Evolutionary conservation across 345 rosid genomes (phyloP).

Genomic region (Hypericum androsaemum): DNA sequence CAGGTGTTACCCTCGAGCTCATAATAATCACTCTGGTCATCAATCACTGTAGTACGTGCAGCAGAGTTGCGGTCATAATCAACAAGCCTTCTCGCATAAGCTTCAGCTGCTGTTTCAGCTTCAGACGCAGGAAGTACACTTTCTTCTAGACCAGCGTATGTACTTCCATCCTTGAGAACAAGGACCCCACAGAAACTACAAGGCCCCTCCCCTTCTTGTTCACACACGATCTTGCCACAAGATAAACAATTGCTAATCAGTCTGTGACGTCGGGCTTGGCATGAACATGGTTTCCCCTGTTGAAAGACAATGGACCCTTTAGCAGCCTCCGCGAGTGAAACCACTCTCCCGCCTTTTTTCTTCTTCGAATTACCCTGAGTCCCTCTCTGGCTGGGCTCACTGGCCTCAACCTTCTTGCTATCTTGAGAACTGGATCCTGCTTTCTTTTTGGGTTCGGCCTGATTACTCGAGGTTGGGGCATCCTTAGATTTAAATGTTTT

Average conservation of each 20-base stretch:
- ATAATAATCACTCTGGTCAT: constrained; percentile 95
- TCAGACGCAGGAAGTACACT: constrained; percentile 53
- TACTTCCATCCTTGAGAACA: constrained; percentile 75
- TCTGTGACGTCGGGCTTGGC: constrained; percentile 81
- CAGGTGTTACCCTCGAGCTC: constrained; percentile 88
- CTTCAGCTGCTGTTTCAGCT: constrained; percentile 81
- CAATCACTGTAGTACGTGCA: constrained; percentile 85
- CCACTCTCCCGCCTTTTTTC: constrained; percentile 76
- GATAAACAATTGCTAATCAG: constrained; percentile 90
- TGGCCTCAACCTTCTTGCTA: constrained; percentile 8
- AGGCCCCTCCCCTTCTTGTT: constrained; percentile 97
- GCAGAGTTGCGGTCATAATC: constrained; percentile 89
- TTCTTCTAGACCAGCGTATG: constrained; percentile 73
- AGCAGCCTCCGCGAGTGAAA: constrained; percentile 90
- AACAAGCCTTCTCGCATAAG: constrained; percentile 81
- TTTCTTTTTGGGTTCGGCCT: constrained; percentile 23
- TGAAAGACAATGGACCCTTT: constrained; percentile 90
- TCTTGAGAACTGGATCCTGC: background rate
- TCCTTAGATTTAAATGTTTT: constrained; percentile 46
- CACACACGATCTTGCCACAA: constrained; percentile 94
- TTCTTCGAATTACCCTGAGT: constrained; percentile 48
- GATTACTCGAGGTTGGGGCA: constrained; percentile 13
- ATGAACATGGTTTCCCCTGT: constrained; percentile 83
- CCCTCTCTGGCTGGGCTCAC: constrained; percentile 4
- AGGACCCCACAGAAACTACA: constrained; percentile 83